Evolutionary conservation across 139 green algal species (phyloP).

Genomic region (Penium margaritaceum): DNA sequence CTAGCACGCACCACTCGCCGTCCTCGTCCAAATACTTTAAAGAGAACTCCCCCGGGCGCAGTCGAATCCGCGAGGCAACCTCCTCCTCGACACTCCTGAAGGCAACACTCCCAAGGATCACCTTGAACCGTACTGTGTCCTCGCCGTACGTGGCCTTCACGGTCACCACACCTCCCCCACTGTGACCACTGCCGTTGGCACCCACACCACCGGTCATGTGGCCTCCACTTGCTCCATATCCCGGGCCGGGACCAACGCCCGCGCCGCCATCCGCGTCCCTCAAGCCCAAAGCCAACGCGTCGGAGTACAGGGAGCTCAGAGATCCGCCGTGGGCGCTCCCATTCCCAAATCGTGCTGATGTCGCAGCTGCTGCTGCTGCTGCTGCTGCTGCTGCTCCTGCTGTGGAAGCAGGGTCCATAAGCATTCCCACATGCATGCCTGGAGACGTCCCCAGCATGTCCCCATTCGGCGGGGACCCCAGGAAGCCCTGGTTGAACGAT

Average conservation of each 20-base stretch:
- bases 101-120: neutral
- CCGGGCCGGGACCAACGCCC: neutral
- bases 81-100: conserved; percentile 16
- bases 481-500: too few relatives aligned
- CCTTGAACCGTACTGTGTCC: conserved; percentile 37
- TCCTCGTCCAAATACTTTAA: conserved; percentile 40
- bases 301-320: too few relatives aligned
- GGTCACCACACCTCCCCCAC: conserved; percentile 9
- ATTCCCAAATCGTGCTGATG: too few relatives aligned
- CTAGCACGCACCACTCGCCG: conserved; percentile 31
- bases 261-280: neutral
- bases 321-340: too few relatives aligned
- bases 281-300: too few relatives aligned
- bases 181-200: neutral
- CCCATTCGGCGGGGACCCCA: too few relatives aligned
- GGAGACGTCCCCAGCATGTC: too few relatives aligned
- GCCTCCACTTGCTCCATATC: neutral
- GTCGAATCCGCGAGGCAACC: conserved; percentile 17
- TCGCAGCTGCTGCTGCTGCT: neutral
- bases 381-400: neutral
- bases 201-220: neutral
- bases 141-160: conserved; percentile 32
- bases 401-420: conserved; percentile 1
- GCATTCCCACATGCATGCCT: neutral
- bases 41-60: neutral